Percentiles rank a stretch among this genome's conserved stretches.
phyloP scores from a whole-genome alignment of 2,329 filamentous ascomycete species.

The Tolypocladium endophyticum region DNA sequence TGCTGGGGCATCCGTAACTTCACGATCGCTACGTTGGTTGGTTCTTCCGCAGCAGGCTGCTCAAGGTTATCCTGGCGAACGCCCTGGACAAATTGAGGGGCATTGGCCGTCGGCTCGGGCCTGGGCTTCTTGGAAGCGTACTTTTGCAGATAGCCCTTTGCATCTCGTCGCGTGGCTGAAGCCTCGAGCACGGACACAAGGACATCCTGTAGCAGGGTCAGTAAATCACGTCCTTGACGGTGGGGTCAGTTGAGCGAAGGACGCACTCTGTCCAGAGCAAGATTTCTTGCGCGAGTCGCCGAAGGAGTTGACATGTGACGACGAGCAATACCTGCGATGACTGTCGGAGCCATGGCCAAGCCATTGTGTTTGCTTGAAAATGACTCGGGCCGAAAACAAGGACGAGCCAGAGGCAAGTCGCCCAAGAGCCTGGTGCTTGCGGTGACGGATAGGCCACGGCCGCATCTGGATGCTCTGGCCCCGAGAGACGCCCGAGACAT shows the following conservation, averaged over 20 bases:
- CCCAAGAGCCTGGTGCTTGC: constrained; percentile 1
- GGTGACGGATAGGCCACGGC: constrained; percentile 7
- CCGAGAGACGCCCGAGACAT: constrained; percentile 30
- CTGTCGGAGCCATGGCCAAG: constrained; percentile 3
- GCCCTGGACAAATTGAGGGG: constrained; percentile 26
- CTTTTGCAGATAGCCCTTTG: constrained; percentile 81
- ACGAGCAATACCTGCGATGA: constrained; percentile 6
- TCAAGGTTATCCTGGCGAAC: constrained; percentile 5
- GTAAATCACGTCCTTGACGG: background rate
- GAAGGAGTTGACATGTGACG: constrained; percentile 19
- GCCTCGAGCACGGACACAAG: constrained; percentile 79
- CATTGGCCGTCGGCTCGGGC: constrained; percentile 10
- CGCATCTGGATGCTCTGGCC: constrained; percentile 24
- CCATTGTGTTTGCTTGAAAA: background rate
- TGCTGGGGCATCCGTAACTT: constrained; percentile 68
- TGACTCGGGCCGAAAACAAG: background rate
- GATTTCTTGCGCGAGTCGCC: constrained; percentile 17
- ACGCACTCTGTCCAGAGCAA: constrained; percentile 20
- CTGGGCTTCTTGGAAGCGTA: constrained; percentile 40
- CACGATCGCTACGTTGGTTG: constrained; percentile 62
- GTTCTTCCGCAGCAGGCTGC: constrained; percentile 6
- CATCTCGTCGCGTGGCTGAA: constrained; percentile 85
- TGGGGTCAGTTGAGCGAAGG: background rate
- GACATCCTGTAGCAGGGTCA: constrained; percentile 50
- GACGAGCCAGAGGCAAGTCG: background rate